These are phyloP conservation scores for Apophysomyces variabilis DNA, from an alignment of 371 early-diverging fungal species.

Conservation along the genomic window DNA sequence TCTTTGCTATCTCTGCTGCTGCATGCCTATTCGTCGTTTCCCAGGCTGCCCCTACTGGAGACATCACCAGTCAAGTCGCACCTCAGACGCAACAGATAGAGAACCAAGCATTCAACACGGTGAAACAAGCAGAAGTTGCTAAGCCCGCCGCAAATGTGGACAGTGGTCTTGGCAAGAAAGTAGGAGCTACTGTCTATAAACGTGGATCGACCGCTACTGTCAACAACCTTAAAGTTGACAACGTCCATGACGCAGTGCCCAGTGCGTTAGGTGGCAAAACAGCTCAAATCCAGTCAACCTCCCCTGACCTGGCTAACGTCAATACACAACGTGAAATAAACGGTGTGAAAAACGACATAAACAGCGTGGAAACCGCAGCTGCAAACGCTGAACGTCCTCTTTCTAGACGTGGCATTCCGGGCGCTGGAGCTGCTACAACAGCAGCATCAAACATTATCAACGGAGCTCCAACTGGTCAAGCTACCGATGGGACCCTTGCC, in stretches of 20 bases:
- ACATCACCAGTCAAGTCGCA: neutral
- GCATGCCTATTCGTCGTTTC: constrained; percentile 12
- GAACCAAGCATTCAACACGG: neutral
- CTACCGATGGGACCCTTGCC: too few relatives aligned
- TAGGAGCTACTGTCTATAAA: neutral
- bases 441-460: neutral
- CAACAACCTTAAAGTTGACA: neutral
- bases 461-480: neutral
- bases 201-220: neutral
- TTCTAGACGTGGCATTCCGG: neutral
- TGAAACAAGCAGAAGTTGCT: neutral
- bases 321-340: neutral
- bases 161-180: neutral
- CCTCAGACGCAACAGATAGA: neutral
- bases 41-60: constrained; percentile 21
- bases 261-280: neutral
- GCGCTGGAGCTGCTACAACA: neutral
- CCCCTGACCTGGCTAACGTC: neutral
- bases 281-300: neutral
- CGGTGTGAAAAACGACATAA: neutral
- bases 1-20: constrained; percentile 20
- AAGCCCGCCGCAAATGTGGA: neutral
- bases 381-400: neutral
- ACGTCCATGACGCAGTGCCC: neutral
- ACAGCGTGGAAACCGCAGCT: too few relatives aligned